Percentiles rank a stretch among this genome's conserved stretches.
These are phyloP conservation scores for Fraxinus anomala DNA, from an alignment of 257 asterid species.

Conservation along the genomic window DNA sequence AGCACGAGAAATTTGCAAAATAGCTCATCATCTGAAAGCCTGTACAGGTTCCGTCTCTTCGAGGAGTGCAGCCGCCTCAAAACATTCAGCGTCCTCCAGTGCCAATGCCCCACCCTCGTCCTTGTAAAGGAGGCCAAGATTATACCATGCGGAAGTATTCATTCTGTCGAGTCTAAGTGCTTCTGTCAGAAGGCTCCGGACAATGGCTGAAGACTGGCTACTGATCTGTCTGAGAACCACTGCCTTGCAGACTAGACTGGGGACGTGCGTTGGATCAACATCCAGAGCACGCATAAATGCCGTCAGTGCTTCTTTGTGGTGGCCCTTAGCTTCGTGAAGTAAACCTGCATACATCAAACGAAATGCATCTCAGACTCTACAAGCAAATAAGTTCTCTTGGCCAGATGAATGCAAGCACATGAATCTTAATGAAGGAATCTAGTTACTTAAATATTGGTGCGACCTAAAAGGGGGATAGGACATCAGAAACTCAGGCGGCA, in stretches of 20 bases:
- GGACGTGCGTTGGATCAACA: conserved; percentile 62
- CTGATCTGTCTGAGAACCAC: conserved; percentile 50
- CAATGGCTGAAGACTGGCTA: conserved; percentile 44
- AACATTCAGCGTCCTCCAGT: conserved; percentile 75
- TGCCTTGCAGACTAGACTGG: conserved; percentile 74
- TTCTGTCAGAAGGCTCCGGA: conserved; percentile 73
- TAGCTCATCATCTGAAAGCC: conserved; percentile 61
- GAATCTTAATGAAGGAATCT: background rate
- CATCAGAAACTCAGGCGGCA: background rate
- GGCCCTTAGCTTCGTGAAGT: conserved; percentile 71
- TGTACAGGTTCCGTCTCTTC: conserved; percentile 81
- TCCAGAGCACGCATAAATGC: conserved; percentile 61
- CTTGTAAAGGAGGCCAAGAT: conserved; percentile 73
- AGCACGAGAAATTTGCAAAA: background rate
- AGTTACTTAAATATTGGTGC: no score
- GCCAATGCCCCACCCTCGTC: conserved; percentile 55
- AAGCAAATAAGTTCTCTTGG: background rate
- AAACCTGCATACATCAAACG: conserved; percentile 51
- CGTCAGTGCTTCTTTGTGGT: conserved; percentile 57
- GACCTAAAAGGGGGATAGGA: background rate
- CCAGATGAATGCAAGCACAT: background rate
- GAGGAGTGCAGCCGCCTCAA: conserved; percentile 65
- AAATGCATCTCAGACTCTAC: background rate
- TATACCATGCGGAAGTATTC: conserved; percentile 70
- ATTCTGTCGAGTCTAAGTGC: conserved; percentile 70